Evolutionary conservation across 176 grass and related monocot genomes (phyloP), one percentile per base, ranked within the genome.

Genomic region (Oryza glaberrima): DNA sequence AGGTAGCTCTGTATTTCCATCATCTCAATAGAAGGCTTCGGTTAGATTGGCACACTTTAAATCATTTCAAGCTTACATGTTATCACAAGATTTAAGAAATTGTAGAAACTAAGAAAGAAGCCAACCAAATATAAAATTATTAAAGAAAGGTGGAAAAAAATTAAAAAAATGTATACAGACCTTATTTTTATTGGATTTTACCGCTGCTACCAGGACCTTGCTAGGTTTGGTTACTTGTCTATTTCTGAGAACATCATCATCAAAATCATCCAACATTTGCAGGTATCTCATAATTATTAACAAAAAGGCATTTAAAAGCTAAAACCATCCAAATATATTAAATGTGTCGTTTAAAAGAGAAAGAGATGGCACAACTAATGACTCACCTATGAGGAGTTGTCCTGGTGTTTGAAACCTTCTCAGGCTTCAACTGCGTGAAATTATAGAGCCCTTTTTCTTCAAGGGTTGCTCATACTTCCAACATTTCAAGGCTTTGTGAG

Each of bases 381-480:
- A 70, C 40, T 48, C 89, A 97, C 92, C 77, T 73, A 22, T 92
- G 72, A 64, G 88, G 91, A 73, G 79, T 83, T 73, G 75, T 49
- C 80, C 80, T 90, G 58, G n/a, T 64, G 65, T 85, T 91, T 82
- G 44, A 85, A 28, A 66, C 38, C 38, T 88, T 93, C 40, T 88
- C 86, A 9, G 80, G 66, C 63, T 98, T 95, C 16, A 61, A 61
- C 4, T 65, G 77, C 34, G 48, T 70, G 28, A 86, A 81, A 84
- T 90, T 95, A 74, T 90, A 95, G 46, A 98, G 81, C 49, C 96
- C 96, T 72, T 90, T 98, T 85, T 79, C 96, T 78, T 95, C 96
- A 22, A 98, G 91, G 45, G 89, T 84, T 69, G 87, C 91, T 89
- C 96, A 90, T 87, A 95, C 81, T 82, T 92, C 95, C 83, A 94